Conservation (phyloP, 352 stramenopile genomes). For the Aphanomyces euteiches region DNA sequence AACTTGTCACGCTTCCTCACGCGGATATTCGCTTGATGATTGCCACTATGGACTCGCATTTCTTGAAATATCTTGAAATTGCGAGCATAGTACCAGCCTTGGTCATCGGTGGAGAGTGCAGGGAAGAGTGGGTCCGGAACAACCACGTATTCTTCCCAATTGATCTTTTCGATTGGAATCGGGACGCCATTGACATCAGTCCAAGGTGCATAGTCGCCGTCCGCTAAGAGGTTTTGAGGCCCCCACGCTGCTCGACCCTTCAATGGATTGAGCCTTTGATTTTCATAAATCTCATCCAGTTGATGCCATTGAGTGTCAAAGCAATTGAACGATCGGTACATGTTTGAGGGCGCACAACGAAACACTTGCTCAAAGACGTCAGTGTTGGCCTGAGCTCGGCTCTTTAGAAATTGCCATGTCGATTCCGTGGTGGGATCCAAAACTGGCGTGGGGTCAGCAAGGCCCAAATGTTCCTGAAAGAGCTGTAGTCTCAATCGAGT, state of each 20-base stretch:
- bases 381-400: constrained; percentile 57
- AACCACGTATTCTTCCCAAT: constrained; percentile 72
- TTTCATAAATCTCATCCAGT: constrained; percentile 63
- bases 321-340: constrained; percentile 66
- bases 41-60: constrained; percentile 53
- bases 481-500: constrained; percentile 69
- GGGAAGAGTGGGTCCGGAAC: constrained; percentile 56
- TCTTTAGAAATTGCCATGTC: constrained; percentile 63
- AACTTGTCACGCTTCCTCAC: constrained; percentile 56
- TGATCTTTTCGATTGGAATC: constrained; percentile 69
- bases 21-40: constrained; percentile 60
- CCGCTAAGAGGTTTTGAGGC: constrained; percentile 59
- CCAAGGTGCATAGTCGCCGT: constrained; percentile 79
- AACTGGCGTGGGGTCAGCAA: constrained; percentile 57
- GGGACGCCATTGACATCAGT: constrained; percentile 82
- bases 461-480: constrained; percentile 76
- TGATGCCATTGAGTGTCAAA: constrained; percentile 80
- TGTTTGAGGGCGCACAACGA: constrained; percentile 77
- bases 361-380: constrained; percentile 81
- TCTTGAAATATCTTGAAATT: constrained; percentile 88
- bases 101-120: constrained; percentile 81
- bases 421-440: constrained; percentile 54
- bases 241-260: constrained; percentile 64
- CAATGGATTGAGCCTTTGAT: constrained; percentile 81
- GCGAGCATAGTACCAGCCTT: constrained; percentile 81